Evolutionary conservation across 495 filamentous ascomycete genomes (phyloP).

Genomic region (Bombardia bombarda): DNA sequence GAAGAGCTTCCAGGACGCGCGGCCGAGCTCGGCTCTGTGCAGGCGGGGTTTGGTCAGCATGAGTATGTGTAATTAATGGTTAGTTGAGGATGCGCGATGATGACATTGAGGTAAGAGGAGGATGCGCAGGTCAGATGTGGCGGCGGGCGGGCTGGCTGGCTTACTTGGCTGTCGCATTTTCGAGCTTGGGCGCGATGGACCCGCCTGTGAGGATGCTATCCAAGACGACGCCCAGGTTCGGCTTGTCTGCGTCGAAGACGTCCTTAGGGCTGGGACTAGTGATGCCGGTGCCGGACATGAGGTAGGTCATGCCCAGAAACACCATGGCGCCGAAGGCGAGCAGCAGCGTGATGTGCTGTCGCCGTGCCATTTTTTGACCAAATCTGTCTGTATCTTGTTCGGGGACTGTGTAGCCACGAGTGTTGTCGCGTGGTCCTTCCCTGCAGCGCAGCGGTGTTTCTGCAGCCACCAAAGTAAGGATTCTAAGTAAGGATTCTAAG

Average conservation of each 20-base stretch:
- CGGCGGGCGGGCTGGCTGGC: constrained; percentile 8
- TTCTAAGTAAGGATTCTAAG: too few relatives aligned
- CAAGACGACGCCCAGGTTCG: constrained; percentile 19
- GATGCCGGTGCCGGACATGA: constrained; percentile 19
- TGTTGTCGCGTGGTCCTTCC: too few relatives aligned
- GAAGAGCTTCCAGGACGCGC: constrained; percentile 84
- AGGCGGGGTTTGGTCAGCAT: neutral
- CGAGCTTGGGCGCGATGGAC: constrained; percentile 80
- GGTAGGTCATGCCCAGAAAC: constrained; percentile 30
- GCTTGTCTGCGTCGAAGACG: neutral
- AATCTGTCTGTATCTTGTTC: too few relatives aligned
- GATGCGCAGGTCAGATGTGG: neutral
- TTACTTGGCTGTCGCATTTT: constrained; percentile 85
- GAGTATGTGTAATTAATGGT: too few relatives aligned
- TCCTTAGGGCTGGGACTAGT: neutral
- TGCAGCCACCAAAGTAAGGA: too few relatives aligned
- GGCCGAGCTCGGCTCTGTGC: constrained; percentile 73
- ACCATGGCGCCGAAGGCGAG: constrained; percentile 23
- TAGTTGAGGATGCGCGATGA: too few relatives aligned
- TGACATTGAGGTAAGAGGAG: constrained; percentile 4
- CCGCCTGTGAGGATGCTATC: constrained; percentile 56
- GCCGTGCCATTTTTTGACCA: constrained; percentile 41
- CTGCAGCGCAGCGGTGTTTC: too few relatives aligned
- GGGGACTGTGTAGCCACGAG: too few relatives aligned
- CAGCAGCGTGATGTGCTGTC: constrained; percentile 33